Evolutionary conservation across 2,329 filamentous ascomycete genomes (phyloP).

Genomic region (Aspergillus sp.): DNA sequence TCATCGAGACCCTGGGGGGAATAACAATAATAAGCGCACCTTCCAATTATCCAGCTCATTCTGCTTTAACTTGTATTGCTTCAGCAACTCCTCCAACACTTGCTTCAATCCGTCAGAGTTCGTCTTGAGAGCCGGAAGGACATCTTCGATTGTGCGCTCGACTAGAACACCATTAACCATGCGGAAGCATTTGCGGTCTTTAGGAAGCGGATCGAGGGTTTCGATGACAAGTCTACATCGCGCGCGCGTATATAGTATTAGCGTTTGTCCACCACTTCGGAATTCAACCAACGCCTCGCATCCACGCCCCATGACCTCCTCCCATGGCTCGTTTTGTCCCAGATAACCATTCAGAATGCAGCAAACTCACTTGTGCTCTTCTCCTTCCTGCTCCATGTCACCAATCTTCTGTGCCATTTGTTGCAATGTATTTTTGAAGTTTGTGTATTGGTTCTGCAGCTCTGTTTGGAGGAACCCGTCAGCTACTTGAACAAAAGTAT

Average conservation of each 20-base stretch:
- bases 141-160: conserved; percentile 87
- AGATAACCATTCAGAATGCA: too few species aligned
- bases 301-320: too few species aligned
- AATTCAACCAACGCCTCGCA: background rate
- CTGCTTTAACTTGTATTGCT: conserved; percentile 93
- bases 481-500: background rate
- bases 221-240: conserved; percentile 75
- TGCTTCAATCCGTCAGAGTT: conserved; percentile 92
- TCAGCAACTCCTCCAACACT: conserved; percentile 86
- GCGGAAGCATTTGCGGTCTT: conserved; percentile 91
- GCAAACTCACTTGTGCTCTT: conserved; percentile 86
- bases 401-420: conserved; percentile 94
- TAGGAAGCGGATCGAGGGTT: conserved; percentile 72
- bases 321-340: too few species aligned
- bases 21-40: conserved; percentile 46
- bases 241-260: background rate
- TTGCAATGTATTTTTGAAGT: conserved; percentile 65
- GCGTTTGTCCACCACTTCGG: conserved; percentile 3
- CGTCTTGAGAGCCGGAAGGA: conserved; percentile 81
- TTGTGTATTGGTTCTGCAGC: conserved; percentile 43
- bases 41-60: conserved; percentile 98
- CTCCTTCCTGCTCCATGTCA: conserved; percentile 91
- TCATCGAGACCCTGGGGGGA: background rate
- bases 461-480: conserved; percentile 22
- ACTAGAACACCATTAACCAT: conserved; percentile 97